These are phyloP conservation scores for Myochromella boudieri DNA, from an alignment of 768 basidiomycete genomes.

Conservation along the genomic window DNA sequence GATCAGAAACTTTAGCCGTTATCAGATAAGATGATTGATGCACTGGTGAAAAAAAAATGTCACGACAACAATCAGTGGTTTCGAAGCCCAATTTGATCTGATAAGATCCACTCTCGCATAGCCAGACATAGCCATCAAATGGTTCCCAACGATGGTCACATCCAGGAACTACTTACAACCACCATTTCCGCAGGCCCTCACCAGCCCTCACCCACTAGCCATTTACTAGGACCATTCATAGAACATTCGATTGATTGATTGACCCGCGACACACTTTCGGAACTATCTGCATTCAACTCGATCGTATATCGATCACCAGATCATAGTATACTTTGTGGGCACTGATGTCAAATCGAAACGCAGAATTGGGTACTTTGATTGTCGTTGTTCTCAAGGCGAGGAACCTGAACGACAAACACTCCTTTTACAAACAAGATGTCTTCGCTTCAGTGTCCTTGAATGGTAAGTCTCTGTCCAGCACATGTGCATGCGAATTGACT, in stretches of 20 bases:
- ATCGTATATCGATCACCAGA: too few species aligned
- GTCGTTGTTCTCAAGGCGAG: constrained; percentile 84
- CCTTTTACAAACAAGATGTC: constrained; percentile 90
- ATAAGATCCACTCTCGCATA: constrained; percentile 7
- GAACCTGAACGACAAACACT: constrained; percentile 79
- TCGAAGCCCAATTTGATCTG: constrained; percentile 7
- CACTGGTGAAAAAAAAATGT: too few species aligned
- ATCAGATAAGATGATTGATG: constrained; percentile 14
- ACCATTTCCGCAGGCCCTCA: too few species aligned
- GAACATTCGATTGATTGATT: too few species aligned
- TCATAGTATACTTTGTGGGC: too few species aligned
- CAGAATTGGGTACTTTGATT: constrained; percentile 78
- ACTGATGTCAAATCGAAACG: constrained; percentile 30
- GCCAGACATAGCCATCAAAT: too few species aligned
- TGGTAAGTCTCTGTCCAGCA: constrained; percentile 26
- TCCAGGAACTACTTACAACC: too few species aligned
- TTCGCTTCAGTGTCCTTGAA: constrained; percentile 68
- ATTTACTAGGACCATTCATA: too few species aligned
- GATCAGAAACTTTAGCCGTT: background rate
- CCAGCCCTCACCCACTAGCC: too few species aligned
- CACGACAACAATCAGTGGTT: background rate
- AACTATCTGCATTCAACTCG: too few species aligned
- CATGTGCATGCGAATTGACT: background rate
- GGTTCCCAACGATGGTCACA: too few species aligned
- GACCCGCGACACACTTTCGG: too few species aligned